Evolutionary conservation across 257 asterid genomes (phyloP), one percentile per base, ranked within the genome.

Genomic region (Fraxinus anomala): DNA sequence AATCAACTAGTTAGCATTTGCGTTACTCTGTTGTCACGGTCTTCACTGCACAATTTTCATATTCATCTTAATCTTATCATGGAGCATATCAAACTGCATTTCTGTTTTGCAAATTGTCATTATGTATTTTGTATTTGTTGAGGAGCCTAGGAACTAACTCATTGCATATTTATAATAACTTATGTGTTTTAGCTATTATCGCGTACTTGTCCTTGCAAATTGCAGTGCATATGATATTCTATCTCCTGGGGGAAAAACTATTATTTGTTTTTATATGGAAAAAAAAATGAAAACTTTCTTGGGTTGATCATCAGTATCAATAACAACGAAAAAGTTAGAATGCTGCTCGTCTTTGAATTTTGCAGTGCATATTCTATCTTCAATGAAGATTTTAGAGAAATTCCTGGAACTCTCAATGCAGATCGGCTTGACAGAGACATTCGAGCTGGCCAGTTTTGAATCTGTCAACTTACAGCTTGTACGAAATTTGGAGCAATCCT

Each of bases 291-390:
- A 54, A 56, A 21, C 66, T 7, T 19, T 56, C 66, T 56, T 28
- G 11, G 37, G 73, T 72, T 21, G 65, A 28, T n/a, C 56, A 56
- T 7, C 68, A 23, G 47, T 66, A 76, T 16, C 14, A 47, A 21
- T 56, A n/a, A 17, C 79, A 33, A 13, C 21, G 73, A 34, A 49
- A 14, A 65, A 16, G 34, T 47, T 73, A 68, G 80, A 26, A 73
- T 76, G 65, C 73, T 68, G 44, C 70, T 75, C 12, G 31, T 77
- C 31, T 63, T 78, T 70, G 74, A 70, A 61, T 77, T 79, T 49
- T 79, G 89, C 97, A 94, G 98, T 86, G 98, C 98, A 70, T 94
- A 94, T 83, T 94, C 98, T 31, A 74, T 92, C 72, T 94, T 94
- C 90, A 94, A 94, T 71, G 97, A 94, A 77, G 95, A 89, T 83